These are phyloP conservation scores for Podaxis pistillaris DNA, from an alignment of 768 basidiomycete genomes.

Conservation along the genomic window DNA sequence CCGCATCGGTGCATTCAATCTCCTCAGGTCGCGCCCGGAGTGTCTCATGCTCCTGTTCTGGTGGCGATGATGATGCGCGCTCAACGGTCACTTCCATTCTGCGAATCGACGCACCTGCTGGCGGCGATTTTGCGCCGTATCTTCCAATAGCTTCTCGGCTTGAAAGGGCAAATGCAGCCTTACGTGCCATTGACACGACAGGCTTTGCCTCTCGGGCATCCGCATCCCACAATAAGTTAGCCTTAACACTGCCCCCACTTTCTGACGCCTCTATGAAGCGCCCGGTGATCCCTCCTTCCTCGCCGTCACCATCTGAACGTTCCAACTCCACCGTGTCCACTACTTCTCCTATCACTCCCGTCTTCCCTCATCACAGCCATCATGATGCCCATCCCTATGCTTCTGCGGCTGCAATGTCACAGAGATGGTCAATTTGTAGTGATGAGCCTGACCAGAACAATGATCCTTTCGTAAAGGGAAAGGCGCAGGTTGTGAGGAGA, in stretches of 20 bases:
- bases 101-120: conserved; percentile 1
- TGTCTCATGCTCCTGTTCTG: not conserved
- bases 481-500: conserved; percentile 5
- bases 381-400: conserved; percentile 9
- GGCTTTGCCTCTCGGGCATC: not conserved
- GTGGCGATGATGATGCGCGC: not conserved
- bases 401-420: not conserved
- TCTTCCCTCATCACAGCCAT: conserved; percentile 1
- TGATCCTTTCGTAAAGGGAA: conserved; percentile 6
- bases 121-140: conserved; percentile 8
- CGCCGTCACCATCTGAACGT: conserved; percentile 5
- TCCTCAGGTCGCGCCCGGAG: conserved; percentile 4
- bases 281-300: conserved; percentile 5
- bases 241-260: not conserved
- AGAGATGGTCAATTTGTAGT: conserved; percentile 7
- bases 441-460: conserved; percentile 6
- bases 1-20: not conserved
- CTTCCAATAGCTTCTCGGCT: conserved; percentile 5
- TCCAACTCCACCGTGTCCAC: conserved; percentile 10
- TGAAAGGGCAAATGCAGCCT: not conserved
- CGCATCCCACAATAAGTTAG: not conserved
- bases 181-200: not conserved
- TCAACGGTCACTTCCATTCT: not conserved
- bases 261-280: not conserved
- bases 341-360: conserved; percentile 11